phyloP scores from a whole-genome alignment of 331 rosid species.

The Malus hybrid region DNA sequence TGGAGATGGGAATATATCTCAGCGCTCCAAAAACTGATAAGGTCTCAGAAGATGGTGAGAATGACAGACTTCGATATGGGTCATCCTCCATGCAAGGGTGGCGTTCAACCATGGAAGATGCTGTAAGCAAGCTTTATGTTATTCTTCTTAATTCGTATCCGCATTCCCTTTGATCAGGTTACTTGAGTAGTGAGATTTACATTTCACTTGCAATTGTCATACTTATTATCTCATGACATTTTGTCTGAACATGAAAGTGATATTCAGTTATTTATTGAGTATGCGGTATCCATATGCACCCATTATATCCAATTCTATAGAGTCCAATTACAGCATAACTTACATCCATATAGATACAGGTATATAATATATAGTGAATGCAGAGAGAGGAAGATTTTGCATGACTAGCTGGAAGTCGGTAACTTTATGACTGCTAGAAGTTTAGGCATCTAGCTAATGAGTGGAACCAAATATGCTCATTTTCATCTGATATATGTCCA shows the following conservation, averaged over 20 bases:
- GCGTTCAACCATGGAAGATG: slow-evolving; percentile 98
- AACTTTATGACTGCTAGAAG: not conserved
- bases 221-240: not conserved
- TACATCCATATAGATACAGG: too few species aligned
- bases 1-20: slow-evolving; percentile 76
- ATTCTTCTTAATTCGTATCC: not conserved
- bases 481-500: not conserved
- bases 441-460: not conserved
- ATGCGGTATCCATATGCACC: not conserved
- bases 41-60: slow-evolving; percentile 83
- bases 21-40: slow-evolving; percentile 90
- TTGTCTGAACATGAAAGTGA: not conserved
- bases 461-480: not conserved
- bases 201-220: not conserved
- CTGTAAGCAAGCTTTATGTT: slow-evolving; percentile 30
- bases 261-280: not conserved
- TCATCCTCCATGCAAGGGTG: slow-evolving; percentile 97
- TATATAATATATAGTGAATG: too few species aligned
- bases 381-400: not conserved
- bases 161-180: too few species aligned
- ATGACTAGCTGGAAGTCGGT: not conserved
- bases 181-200: not conserved
- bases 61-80: slow-evolving; percentile 64
- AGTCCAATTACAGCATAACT: not conserved
- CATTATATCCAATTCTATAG: not conserved